Base-by-base conservation (phyloP, 2,329 filamentous ascomycete genomes). In the Aaosphaeria pasadenensis region DNA sequence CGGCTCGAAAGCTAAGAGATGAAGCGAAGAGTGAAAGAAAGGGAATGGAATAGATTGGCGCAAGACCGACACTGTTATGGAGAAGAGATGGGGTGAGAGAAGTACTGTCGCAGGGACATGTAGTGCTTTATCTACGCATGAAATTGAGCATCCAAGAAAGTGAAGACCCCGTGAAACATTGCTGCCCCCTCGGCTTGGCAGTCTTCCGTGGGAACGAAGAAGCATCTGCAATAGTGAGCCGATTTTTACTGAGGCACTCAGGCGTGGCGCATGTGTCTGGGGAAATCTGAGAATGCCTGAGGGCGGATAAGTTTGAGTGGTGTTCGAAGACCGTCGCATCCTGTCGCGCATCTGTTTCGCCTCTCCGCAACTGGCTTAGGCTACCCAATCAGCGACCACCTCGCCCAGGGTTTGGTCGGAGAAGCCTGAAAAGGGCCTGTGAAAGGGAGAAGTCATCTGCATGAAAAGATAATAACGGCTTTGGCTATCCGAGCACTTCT, bases 81-180 rank as follows among this genome's bases (percentile, higher is more conserved):
- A 60, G 36, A 56, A 61, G 59, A 54, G 58, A 60, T 57, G 54
- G 47, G 54, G 52, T 51, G 53, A 50, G 55, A 50, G 59, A 59
- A 53, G 47, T 49, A 55, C 50, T 57, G 44, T 58, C 55, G 53
- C 54, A 59, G 63, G 65, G 62, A 62, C 51, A 53, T 56, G 43
- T 52, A 52, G 53, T 55, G 57, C 63, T 71, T 71, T 69, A 67
- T 67, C 61, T 48, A 58, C 54, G 68, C 67, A 70, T 71, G 62
- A 71, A 66, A 70, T 70, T 68, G 59, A 53, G 40, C 36, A 51
- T 55, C 46, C 53, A 51, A 54, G 56, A 53, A 59, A 48, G 44
- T 54, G 55, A 53, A 51, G 50, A 50, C 58, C 61, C 55, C 60
- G 58, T 67, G 68, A 71, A 70, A 71, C 68, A 67, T 63, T 45